Percentiles rank a stretch among this genome's conserved stretches.
Evolutionary conservation across 1,139 yeast species (phyloP).

Genomic region (Blastobotrys buckinghamii): DNA sequence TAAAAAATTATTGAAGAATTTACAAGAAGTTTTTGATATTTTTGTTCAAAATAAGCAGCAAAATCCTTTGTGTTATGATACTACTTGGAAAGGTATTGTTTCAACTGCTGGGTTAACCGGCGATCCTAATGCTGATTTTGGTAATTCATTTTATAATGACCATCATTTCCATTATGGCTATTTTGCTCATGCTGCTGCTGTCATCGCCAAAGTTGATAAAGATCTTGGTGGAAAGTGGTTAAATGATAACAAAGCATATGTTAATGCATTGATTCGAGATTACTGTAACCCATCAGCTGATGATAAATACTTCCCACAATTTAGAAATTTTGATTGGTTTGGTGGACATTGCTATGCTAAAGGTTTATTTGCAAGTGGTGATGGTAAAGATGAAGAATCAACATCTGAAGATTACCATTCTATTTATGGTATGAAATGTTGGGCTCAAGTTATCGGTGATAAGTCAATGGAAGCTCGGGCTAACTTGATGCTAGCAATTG

Average conservation of each 20-base stretch:
- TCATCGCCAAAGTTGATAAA: conserved; percentile 54
- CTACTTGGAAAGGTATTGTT: conserved; percentile 58
- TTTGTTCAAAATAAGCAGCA: conserved; percentile 44
- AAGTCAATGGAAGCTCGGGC: conserved; percentile 60
- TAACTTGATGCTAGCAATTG: conserved; percentile 59
- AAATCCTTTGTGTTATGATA: conserved; percentile 61
- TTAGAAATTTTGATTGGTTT: conserved; percentile 69
- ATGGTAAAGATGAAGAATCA: conserved; percentile 73
- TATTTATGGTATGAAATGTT: conserved; percentile 66
- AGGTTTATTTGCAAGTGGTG: conserved; percentile 59
- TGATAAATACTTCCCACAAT: conserved; percentile 61
- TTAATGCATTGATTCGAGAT: conserved; percentile 57
- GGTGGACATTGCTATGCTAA: conserved; percentile 79
- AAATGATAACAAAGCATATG: conserved; percentile 51
- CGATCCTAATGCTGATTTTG: conserved; percentile 50
- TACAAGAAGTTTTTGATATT: conserved; percentile 49
- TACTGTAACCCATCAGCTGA: conserved; percentile 59
- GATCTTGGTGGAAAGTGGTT: conserved; percentile 60
- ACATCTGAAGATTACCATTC: conserved; percentile 66
- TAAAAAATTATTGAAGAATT: conserved; percentile 38
- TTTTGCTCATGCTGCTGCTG: conserved; percentile 64
- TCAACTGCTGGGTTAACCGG: conserved; percentile 43
- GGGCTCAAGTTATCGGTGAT: conserved; percentile 65
- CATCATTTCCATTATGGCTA: conserved; percentile 74
- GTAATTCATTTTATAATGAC: conserved; percentile 60